Evolutionary conservation across 768 basidiomycete genomes (phyloP), one percentile per base, ranked within the genome.

Genomic region (Cyclocybe aegerita): DNA sequence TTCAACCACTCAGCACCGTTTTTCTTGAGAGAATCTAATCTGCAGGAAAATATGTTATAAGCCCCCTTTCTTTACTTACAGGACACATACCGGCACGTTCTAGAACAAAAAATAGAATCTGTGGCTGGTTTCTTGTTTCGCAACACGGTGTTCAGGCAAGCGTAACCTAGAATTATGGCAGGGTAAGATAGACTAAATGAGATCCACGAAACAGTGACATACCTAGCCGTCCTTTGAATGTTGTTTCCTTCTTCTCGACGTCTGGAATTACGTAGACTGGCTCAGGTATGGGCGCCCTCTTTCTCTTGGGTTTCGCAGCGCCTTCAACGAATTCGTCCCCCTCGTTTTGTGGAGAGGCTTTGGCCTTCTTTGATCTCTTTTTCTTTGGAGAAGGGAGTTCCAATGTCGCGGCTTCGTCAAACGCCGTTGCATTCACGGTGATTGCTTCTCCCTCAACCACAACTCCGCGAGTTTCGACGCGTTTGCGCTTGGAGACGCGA

Each of bases 61-160:
- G 53, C 42, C 37, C 3, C n/a, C n/a, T n/a, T n/a, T 9, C 7
- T 9, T 23, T 30, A 35, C 14, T 40, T n/a, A 29, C 41, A 5
- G 5, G 32, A 3, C 30, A 57, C 71, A 34, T 44, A 80, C 82
- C 83, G 74, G 64, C 82, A 83, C 31, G 83, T 85, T 53, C 83
- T 73, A 8, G 86, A 83, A 63, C 92, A 93, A 62, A 96, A 96
- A 9, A 93, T 66, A 0, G 83, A 67, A 12, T 81, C 78, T 0
- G 58, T 73, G 0, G 82, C 73, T 14, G 92, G 90, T 56, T 86
- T 90, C 52, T 71, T 75, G 30, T 73, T 82, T 39, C 93, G 78
- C 9, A 96, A 67, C 11, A 97, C 74, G 0, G 93, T 94, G 60
- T 94, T 94, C 43, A 94, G 65, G 61, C 92, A 94, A 2, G 92